Evolutionary conservation across 2,329 filamentous ascomycete species (phyloP), one percentile per base, ranked within the genome.

Genomic region (Aspergillus fischeri): DNA sequence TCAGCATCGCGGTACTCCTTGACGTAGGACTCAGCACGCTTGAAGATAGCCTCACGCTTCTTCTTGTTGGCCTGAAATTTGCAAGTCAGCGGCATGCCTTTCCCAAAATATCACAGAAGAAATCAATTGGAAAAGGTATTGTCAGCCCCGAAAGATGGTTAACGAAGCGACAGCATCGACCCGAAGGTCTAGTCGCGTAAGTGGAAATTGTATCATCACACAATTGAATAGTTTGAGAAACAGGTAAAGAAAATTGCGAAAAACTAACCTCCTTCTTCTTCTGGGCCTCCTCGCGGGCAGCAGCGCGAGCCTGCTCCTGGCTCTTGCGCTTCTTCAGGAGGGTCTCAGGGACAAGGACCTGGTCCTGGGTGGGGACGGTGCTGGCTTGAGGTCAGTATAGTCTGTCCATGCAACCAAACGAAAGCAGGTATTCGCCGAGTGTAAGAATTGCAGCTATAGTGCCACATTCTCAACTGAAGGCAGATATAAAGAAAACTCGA

Each of bases 241-340:
- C 54, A 58, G 47, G 27, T 50, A 44, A 59, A n/a, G 2, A 58
- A 48, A 53, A 64, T 45, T 54, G 35, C 38, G 3, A 24, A 25
- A 55, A 50, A 86, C 91, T 78, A 79, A 97, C 94, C 84, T 91
- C 85, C 84, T 94, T 94, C 81, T 87, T 90, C 85, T 96, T 90
- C 81, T 92, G 85, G 67, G 86, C 78, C 74, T 90, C 90, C 67
- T 89, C 85, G 69, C 84, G 80, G 78, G 88, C 89, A 82, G 93
- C 90, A 79, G 94, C 92, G 79, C 92, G 90, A 78, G 92, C 92
- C 88, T 97, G 96, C 88, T 99, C 94, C 84, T 97, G 93, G 80
- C 87, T 91, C 92, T 99, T 99, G 85, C 94, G 91, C 91, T 99
- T 99, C 90, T 99, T 99, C 80, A 99, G 87, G 75, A 99, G 91